These are phyloP conservation scores for Capsicum pubescens DNA, from an alignment of 257 asterid genomes.

Conservation along the genomic window DNA sequence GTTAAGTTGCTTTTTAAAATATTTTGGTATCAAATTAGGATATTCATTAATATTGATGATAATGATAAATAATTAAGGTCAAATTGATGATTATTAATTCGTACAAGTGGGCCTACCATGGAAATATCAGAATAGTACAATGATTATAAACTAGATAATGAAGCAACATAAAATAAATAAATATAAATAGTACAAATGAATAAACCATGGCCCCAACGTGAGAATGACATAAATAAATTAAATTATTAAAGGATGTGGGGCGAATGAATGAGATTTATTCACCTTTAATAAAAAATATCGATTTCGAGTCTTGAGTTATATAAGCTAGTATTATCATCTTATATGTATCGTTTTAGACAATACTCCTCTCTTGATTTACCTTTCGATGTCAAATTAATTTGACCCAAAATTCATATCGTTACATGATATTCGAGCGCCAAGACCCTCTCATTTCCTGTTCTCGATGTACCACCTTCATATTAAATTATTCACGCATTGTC, in stretches of 20 bases:
- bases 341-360: too few relatives aligned
- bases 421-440: too few relatives aligned
- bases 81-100: conserved; percentile 2
- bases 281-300: fast-evolving
- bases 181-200: not conserved
- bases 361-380: too few relatives aligned
- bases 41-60: not conserved
- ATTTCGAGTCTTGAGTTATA: too few relatives aligned
- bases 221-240: not conserved
- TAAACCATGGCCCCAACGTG: not conserved
- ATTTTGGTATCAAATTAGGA: not conserved
- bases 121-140: not conserved
- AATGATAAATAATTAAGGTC: not conserved
- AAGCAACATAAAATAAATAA: not conserved
- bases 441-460: too few relatives aligned
- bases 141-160: not conserved
- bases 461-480: too few relatives aligned
- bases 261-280: not conserved
- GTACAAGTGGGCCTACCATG: not conserved
- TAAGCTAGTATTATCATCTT: too few relatives aligned
- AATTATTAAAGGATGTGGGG: not conserved
- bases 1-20: not conserved
- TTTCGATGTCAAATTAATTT: too few relatives aligned
- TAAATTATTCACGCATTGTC: too few relatives aligned
- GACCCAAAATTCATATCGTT: too few relatives aligned